Evolutionary conservation across 305 asterid genomes (phyloP), one percentile per base, ranked within the genome.

Genomic region (Euphrasia arctica): DNA sequence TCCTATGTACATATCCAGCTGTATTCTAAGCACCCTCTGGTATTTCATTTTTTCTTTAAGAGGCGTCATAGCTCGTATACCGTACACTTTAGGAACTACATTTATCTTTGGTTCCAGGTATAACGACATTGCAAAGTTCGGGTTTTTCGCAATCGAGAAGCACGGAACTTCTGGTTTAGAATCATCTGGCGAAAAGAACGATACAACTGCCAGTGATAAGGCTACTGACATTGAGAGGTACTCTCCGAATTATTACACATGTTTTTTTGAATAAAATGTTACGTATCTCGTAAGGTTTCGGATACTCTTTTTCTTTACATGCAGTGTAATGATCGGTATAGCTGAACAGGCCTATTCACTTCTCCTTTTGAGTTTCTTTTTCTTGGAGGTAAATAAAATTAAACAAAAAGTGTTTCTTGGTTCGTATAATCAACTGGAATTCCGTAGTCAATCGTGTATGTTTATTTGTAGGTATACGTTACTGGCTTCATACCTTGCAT

Each of bases 1-100:
- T 74, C 98, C 98, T 10, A 75, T 90, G 91, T 92, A 92, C 82
- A 71, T 90, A 70, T 82, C 82, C 82, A 90, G 98, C 89, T 82
- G 85, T 71, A 82, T 92, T 66, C 83, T 92, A 54, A 87, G 91
- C 84, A 84, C 77, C 60, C 73, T 87, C 66, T 92, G 98, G 98
- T 92, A 92, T 62, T 70, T 58, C 64, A 68, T 50, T 60, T 69
- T 71, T 75, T 75, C 71, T 47, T 63, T 7, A 7, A 36, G 43
- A 36, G 34, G 34, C 34, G 4, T 29, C 34, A 31, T 1, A 31
- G 34, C 3, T 31, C 5, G 34, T 31, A 4, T 31, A 31, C 34
- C 0, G 5, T 31, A 49, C n/a, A 18, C 22, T 18, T 18, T 18
- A 18, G 22, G 22, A 18, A 18, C 36, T 15, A 45, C 47, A 43